These are phyloP conservation scores for Boletus subparvulus DNA, from an alignment of 768 basidiomycete species.

Conservation along the genomic window DNA sequence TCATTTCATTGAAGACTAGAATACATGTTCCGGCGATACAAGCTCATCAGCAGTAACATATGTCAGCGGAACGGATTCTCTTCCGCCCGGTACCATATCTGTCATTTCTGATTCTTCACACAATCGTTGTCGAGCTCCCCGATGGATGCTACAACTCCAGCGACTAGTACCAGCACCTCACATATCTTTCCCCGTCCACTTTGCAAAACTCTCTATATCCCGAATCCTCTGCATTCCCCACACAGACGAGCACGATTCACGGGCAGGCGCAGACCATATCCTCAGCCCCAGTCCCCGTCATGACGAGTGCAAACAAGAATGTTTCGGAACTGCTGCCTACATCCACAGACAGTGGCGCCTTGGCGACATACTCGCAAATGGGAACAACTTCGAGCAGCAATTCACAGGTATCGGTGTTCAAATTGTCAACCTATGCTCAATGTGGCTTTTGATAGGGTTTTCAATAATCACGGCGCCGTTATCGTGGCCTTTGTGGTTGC, in stretches of 20 bases:
- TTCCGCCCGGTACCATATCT: neutral
- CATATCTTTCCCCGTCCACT: neutral
- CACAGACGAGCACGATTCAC: conserved; percentile 42
- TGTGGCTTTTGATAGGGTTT: no score
- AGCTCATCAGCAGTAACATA: neutral
- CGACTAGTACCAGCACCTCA: neutral
- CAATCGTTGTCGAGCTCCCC: neutral
- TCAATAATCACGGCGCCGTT: no score
- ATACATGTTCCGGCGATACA: neutral
- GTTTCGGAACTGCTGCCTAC: conserved; percentile 25
- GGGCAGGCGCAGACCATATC: conserved; percentile 39
- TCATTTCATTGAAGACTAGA: neutral
- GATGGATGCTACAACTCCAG: neutral
- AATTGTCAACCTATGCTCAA: no score
- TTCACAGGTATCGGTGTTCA: no score
- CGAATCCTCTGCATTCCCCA: conserved; percentile 7
- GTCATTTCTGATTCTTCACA: conserved; percentile 1
- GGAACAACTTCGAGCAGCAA: no score
- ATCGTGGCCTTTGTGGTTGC: no score
- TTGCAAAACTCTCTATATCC: neutral
- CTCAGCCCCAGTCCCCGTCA: conserved; percentile 33
- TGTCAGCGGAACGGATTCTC: neutral
- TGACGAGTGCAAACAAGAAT: conserved; percentile 39
- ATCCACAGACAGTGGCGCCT: no score
- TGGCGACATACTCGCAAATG: no score